phyloP scores from a whole-genome alignment of 1,284 basidiomycete species.

The Leccinum pachyderme region DNA sequence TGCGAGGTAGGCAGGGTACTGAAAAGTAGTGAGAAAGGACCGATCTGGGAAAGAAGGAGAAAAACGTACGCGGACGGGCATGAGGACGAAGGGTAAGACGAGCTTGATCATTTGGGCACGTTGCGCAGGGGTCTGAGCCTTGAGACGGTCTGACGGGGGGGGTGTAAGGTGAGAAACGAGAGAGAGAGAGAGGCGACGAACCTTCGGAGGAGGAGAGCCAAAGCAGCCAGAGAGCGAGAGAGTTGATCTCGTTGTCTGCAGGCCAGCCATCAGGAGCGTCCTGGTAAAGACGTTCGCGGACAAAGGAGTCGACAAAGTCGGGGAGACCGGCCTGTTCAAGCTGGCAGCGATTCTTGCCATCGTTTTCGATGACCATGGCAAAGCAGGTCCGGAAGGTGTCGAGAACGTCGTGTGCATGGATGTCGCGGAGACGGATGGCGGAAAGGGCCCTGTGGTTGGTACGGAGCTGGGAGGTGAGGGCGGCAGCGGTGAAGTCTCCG shows the following conservation, averaged over 20 bases:
- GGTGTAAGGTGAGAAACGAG: neutral
- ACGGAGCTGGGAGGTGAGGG: conserved; percentile 46
- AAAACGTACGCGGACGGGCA: conserved; percentile 47
- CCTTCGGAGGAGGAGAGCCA: conserved; percentile 58
- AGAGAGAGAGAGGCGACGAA: conserved; percentile 22
- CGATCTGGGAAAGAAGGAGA: neutral
- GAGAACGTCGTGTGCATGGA: conserved; percentile 45
- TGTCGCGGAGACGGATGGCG: conserved; percentile 40
- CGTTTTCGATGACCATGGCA: conserved; percentile 72
- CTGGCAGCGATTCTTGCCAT: conserved; percentile 68
- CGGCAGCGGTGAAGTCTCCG: conserved; percentile 36
- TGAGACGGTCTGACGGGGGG: conserved; percentile 44
- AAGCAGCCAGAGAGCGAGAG: conserved; percentile 60
- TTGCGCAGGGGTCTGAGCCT: conserved; percentile 37
- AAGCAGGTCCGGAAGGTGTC: conserved; percentile 46
- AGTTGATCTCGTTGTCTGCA: conserved; percentile 44
- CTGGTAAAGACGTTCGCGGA: conserved; percentile 47
- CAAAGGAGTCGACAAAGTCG: conserved; percentile 44
- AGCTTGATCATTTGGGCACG: conserved; percentile 47
- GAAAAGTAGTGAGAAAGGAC: conserved; percentile 9
- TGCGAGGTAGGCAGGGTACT: conserved; percentile 57
- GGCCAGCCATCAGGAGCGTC: conserved; percentile 53
- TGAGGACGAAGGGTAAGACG: conserved; percentile 57
- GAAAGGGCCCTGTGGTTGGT: conserved; percentile 42
- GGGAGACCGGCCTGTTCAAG: conserved; percentile 53